Percentiles rank a stretch among this genome's conserved stretches.
Conservation (phyloP, 805 yeast species). For the Candida silvicultrix region DNA sequence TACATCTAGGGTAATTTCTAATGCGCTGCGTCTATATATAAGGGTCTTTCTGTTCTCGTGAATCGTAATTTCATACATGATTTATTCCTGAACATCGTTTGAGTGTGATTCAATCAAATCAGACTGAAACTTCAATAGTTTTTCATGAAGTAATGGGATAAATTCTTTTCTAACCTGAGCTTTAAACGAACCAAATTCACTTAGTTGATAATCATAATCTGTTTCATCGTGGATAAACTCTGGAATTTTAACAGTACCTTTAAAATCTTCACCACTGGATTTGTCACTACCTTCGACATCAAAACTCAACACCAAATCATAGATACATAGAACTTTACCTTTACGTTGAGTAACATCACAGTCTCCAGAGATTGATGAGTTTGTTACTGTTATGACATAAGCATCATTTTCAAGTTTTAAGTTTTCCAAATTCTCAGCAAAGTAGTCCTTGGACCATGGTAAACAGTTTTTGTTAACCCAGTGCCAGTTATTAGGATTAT, state of each 20-base stretch:
- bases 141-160: slow-evolving; percentile 43
- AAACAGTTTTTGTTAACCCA: slow-evolving; percentile 68
- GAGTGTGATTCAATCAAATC: slow-evolving; percentile 60
- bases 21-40: no score
- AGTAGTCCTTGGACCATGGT: slow-evolving; percentile 54
- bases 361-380: slow-evolving; percentile 54
- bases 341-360: slow-evolving; percentile 82
- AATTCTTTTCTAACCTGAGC: slow-evolving; percentile 36
- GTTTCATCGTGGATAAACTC: slow-evolving; percentile 77
- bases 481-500: slow-evolving; percentile 74
- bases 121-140: slow-evolving; percentile 52
- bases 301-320: slow-evolving; percentile 54
- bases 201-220: slow-evolving; percentile 55
- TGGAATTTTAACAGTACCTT: slow-evolving; percentile 44
- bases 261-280: slow-evolving; percentile 24
- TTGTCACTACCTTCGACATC: slow-evolving; percentile 32
- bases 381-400: slow-evolving; percentile 27
- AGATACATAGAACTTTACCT: slow-evolving; percentile 73
- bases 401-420: slow-evolving; percentile 17
- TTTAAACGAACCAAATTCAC: slow-evolving; percentile 31
- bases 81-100: slow-evolving; percentile 49
- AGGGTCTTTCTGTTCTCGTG: no score
- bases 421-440: slow-evolving; percentile 30
- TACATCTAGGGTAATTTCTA: no score
- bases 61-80: no score